Percentiles rank a stretch among this genome's conserved stretches.
phyloP scores from a whole-genome alignment of 768 basidiomycete genomes.

The Sarcodon sp. region DNA sequence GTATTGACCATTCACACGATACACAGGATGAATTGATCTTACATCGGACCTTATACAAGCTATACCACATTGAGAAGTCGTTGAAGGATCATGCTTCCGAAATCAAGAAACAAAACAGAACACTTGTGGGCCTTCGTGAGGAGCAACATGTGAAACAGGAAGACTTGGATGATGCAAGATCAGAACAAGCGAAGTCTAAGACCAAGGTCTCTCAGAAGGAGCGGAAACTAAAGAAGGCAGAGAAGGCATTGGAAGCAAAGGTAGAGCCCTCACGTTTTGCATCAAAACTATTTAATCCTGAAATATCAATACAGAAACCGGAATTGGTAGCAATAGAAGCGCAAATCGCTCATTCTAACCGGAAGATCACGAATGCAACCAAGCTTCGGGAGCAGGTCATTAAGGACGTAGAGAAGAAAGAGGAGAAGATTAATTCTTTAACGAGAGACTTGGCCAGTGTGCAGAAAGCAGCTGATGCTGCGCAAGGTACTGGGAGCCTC shows the following conservation, averaged over 20 bases:
- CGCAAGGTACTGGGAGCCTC: conserved; percentile 41
- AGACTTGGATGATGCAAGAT: conserved; percentile 58
- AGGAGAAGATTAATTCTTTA: conserved; percentile 39
- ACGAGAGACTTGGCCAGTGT: conserved; percentile 57
- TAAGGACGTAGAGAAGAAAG: conserved; percentile 41
- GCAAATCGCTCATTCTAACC: conserved; percentile 75
- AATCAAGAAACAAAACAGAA: conserved; percentile 64
- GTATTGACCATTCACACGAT: neutral
- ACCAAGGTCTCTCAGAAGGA: conserved; percentile 73
- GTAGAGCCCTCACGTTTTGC: conserved; percentile 23
- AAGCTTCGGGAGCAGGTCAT: conserved; percentile 49
- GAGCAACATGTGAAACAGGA: conserved; percentile 63
- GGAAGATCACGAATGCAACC: conserved; percentile 63
- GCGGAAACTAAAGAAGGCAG: conserved; percentile 78
- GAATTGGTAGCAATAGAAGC: conserved; percentile 75
- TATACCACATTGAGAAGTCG: conserved; percentile 81
- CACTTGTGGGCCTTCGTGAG: conserved; percentile 51
- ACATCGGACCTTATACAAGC: conserved; percentile 71
- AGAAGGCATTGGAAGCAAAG: conserved; percentile 79
- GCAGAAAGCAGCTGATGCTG: conserved; percentile 57
- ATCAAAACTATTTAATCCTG: neutral
- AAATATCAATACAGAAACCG: conserved; percentile 48
- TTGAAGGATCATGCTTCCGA: conserved; percentile 60
- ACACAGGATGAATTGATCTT: conserved; percentile 70
- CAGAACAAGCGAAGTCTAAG: conserved; percentile 70